Base-by-base conservation (phyloP, 1,284 basidiomycete species). In the Leccinum solheimii region DNA sequence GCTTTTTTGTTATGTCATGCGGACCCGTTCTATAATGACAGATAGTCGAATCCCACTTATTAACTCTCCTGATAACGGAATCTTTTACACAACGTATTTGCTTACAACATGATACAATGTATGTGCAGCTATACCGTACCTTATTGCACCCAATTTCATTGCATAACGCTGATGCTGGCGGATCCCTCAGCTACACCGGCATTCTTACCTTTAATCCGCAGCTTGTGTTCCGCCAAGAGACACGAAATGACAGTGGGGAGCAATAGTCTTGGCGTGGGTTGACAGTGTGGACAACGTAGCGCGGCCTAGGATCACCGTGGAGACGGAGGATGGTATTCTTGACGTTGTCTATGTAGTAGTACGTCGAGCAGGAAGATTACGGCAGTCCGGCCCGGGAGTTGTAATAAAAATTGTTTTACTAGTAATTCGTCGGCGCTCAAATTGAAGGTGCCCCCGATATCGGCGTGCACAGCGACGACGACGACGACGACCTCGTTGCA, bases 391-490 rank as follows among this genome's bases (percentile, higher is more conserved):
- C 40, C 40, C n/a, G 40, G 16, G n/a, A 43, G 40, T 43, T 34
- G 27, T 30, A 2, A 30, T 30, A 9, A 30, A 30, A 30, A 30
- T 9, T 30, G 32, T 34, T 34, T 34, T 34, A 1, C 32, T 34
- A 34, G 32, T 34, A 34, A 34, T 34, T 34, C 32, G 32, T 34
- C 32, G 38, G 38, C 38, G 38, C 38, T 40, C 38, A 40, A 40
- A 72, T 8, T 38, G 36, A 67, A 67, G 11, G 3, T 26, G 27
- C 27, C 9, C 13, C 52, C 56, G 56, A 57, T 59, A 50, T 50
- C 30, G 30, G 30, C 30, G 30, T 30, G 30, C 30, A 10, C 30
- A 30, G 30, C 56, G 26, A 27, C 45, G 8, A 40, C 48, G 40
- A 61, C 56, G 45, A 30, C 36, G 51, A 45, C 21, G 21, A 38